Conservation (phyloP, 306 rosid genomes). For the Cotoneaster glaucophyllus region DNA sequence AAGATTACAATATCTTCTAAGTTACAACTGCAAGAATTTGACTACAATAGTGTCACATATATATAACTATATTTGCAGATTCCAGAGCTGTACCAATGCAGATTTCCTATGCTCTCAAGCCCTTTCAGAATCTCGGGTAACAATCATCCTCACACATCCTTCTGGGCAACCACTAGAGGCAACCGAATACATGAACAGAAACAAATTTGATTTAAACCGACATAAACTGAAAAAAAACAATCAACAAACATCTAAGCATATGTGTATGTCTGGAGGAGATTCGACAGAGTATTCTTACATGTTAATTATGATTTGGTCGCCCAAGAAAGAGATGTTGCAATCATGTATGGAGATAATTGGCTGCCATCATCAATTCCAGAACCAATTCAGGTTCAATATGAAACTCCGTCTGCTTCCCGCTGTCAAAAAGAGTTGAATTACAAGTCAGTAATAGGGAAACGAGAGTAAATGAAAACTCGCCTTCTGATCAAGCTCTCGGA, state of each 20-base stretch:
- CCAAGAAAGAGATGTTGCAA: constrained; percentile 10
- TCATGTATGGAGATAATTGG: constrained; percentile 87
- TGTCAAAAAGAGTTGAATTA: constrained; percentile 23
- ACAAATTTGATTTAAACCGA: not conserved
- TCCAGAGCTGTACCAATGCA: constrained; percentile 13
- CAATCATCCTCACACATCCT: constrained; percentile 23
- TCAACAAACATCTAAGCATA: not conserved
- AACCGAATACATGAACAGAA: constrained; percentile 1
- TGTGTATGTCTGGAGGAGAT: not conserved
- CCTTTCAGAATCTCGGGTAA: constrained; percentile 16
- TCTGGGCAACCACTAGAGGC: not conserved
- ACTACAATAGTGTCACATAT: constrained; percentile 4
- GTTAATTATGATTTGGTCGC: constrained; percentile 9
- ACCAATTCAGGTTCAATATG: constrained; percentile 87
- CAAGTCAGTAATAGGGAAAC: not conserved
- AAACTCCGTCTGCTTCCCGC: constrained; percentile 88
- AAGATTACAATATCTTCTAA: constrained; percentile 1
- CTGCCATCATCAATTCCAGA: constrained; percentile 93
- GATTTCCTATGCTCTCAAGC: constrained; percentile 6
- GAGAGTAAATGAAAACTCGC: not conserved
- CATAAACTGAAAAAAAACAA: not conserved
- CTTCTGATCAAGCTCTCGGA: not conserved
- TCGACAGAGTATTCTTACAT: constrained; percentile 17
- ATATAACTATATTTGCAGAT: constrained; percentile 8
- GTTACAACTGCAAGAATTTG: constrained; percentile 3